Percentiles rank a stretch among this genome's conserved stretches.
phyloP scores from a whole-genome alignment of 192 early-diverging fungal species.

The Ambispora gerdemannii region DNA sequence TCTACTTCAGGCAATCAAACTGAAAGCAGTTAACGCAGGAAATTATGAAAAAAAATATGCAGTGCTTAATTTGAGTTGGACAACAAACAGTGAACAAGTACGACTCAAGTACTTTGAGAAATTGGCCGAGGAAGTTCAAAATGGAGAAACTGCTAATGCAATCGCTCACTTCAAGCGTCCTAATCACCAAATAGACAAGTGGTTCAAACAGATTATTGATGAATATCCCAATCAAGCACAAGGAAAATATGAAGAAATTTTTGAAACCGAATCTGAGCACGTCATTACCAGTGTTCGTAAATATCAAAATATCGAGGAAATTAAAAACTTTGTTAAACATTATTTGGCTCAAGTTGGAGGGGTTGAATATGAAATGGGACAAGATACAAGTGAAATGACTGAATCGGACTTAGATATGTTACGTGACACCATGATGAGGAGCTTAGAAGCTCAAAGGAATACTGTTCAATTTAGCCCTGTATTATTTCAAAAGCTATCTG shows the following conservation, averaged over 20 bases:
- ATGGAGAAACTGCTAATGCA: neutral
- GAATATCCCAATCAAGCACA: neutral
- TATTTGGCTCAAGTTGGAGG: constrained; percentile 17
- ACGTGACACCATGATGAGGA: neutral
- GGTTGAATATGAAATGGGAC: constrained; percentile 10
- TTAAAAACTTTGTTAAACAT: constrained; percentile 20
- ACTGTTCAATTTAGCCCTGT: neutral
- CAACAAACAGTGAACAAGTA: neutral
- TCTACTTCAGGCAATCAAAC: constrained; percentile 4
- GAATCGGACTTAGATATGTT: neutral
- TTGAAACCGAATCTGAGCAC: constrained; percentile 1
- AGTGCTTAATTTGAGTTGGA: neutral
- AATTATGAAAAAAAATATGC: neutral
- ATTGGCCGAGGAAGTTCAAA: constrained; percentile 18
- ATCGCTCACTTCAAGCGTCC: neutral
- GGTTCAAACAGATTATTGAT: constrained; percentile 10
- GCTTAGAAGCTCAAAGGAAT: constrained; percentile 7
- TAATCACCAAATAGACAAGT: neutral
- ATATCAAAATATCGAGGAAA: constrained; percentile 10
- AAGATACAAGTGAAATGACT: neutral
- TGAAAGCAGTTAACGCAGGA: constrained; percentile 21
- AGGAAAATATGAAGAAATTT: neutral
- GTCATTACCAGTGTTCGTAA: constrained; percentile 6
- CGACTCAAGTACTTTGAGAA: constrained; percentile 16
- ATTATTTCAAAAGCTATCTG: constrained; percentile 4